Base-by-base conservation (phyloP, 306 rosid species). In the Acmispon strigosus region DNA sequence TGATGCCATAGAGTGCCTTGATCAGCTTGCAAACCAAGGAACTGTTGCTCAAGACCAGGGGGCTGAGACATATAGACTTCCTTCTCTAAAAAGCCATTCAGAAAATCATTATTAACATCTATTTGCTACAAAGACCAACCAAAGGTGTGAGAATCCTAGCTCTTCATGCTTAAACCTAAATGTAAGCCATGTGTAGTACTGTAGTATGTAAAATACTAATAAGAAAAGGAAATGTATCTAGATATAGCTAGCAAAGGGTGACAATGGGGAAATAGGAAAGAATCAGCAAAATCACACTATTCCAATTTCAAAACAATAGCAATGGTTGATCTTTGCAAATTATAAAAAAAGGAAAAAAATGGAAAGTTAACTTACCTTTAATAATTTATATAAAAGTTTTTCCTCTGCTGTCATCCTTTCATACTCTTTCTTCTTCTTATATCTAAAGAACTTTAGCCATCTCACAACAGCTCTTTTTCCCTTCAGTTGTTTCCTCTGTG, bases 401-500 rank as follows among this genome's bases (percentile, higher is more conserved):
- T 94, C 99, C 70, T 89, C 99, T 0, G 84, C 51, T 7, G 97
- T 90, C 99, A 94, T 87, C 85, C 97, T 87, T 80, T 80, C 76
- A 67, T 52, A 83, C 8, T 87, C 92, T 83, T 87, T 94, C 88
- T 87, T 89, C 77, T 94, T 91, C 91, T 84, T 94, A 71, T 62
- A 86, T 84, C 98, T 83, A 62, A 89, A 91, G 50, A 73, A 84
- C 87, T 94, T 94, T 14, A 94, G 84, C 99, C 99, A 94, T 77
- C 76, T 84, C 6, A 91, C 90, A 47, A 91, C 99, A 1, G 96
- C 97, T 71, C 99, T 80, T 83, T 91, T 94, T 6, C 99, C 97
- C 70, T 91, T 91, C 16, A 89, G 63, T 74, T 83, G 89, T 70
- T 78, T 86, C 76, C 91, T 87, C 83, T 75, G 77, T 78, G 78